phyloP scores from a whole-genome alignment of 352 stramenopile genomes.

The Phytophthora colocasiae region DNA sequence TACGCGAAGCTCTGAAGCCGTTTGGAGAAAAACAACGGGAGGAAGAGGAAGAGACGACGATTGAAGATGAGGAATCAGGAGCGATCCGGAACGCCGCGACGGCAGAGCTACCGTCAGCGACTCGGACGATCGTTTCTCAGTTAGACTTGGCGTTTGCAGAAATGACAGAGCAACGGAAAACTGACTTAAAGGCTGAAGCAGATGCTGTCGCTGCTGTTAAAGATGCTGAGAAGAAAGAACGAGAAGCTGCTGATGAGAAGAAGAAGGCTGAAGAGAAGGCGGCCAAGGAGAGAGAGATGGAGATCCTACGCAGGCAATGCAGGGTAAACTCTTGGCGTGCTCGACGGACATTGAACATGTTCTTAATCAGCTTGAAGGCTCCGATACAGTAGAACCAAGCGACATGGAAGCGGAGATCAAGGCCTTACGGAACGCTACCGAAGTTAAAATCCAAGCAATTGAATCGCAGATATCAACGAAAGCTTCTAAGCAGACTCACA shows the following conservation, averaged over 20 bases:
- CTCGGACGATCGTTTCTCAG: constrained; percentile 52
- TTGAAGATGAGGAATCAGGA: constrained; percentile 14
- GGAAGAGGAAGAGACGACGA: constrained; percentile 36
- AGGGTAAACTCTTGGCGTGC: constrained; percentile 50
- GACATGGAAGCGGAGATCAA: constrained; percentile 27
- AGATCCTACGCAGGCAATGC: constrained; percentile 55
- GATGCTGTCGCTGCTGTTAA: constrained; percentile 39
- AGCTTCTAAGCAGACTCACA: neutral
- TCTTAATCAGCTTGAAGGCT: constrained; percentile 44
- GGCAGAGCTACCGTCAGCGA: constrained; percentile 35
- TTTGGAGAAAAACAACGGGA: constrained; percentile 51
- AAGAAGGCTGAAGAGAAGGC: constrained; percentile 43
- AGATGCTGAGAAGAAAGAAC: constrained; percentile 49
- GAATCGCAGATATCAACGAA: constrained; percentile 29
- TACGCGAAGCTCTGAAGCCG: constrained; percentile 58
- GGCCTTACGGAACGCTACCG: constrained; percentile 24
- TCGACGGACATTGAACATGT: constrained; percentile 56
- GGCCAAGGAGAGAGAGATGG: constrained; percentile 41
- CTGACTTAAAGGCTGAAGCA: constrained; percentile 43
- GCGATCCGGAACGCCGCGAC: constrained; percentile 19
- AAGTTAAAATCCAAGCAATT: constrained; percentile 43
- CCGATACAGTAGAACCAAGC: constrained; percentile 1
- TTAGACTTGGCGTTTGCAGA: constrained; percentile 52
- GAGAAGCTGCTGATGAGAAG: constrained; percentile 46
- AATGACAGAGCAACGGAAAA: constrained; percentile 40